Conservation (phyloP, 257 asterid genomes). For the Solanum appendiculatum region DNA sequence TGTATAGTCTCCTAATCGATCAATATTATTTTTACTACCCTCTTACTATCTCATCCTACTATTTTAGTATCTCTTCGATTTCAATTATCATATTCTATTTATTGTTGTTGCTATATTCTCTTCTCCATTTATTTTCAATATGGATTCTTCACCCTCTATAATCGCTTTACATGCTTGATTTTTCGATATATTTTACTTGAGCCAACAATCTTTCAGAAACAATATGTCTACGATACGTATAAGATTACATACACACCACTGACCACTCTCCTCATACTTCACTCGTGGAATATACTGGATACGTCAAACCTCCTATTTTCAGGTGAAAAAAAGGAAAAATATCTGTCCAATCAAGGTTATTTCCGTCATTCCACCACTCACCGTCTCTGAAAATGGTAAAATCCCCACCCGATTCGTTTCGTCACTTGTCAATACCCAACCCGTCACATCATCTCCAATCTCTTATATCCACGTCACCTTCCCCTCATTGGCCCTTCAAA, state of each 20-base stretch:
- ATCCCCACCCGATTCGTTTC: slow-evolving; percentile 19
- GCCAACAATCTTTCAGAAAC: accelerated
- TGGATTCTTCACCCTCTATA: background rate
- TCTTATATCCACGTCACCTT: slow-evolving; percentile 28
- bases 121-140: background rate
- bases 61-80: background rate
- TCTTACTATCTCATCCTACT: background rate
- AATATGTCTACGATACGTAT: background rate
- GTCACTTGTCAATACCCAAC: background rate
- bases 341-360: slow-evolving; percentile 3
- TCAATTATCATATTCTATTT: too few species aligned
- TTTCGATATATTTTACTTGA: background rate
- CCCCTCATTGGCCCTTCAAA: background rate
- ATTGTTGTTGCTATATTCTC: too few species aligned
- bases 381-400: slow-evolving; percentile 6
- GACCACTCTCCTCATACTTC: background rate
- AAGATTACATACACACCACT: background rate
- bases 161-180: background rate
- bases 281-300: background rate
- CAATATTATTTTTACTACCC: background rate
- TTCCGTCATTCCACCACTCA: background rate
- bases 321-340: background rate
- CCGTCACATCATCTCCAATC: slow-evolving; percentile 49
- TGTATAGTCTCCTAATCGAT: background rate
- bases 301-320: background rate